Evolutionary conservation across 2,329 filamentous ascomycete species (phyloP), one percentile per base, ranked within the genome.

Genomic region (Podosphaera xanthii): DNA sequence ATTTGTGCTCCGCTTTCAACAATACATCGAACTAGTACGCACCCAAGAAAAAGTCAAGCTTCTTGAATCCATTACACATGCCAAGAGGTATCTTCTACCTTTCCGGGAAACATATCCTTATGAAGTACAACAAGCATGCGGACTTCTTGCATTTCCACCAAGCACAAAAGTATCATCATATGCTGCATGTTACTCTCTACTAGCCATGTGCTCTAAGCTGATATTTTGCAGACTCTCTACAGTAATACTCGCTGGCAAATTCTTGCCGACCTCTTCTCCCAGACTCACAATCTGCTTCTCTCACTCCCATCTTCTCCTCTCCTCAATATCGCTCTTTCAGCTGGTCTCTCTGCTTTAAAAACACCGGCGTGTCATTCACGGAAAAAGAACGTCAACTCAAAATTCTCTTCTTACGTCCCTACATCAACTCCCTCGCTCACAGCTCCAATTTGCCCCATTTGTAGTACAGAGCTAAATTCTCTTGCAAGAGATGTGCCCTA

Each of bases 341-440:
- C 90, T 0, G 92, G 92, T 6, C 79, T 98, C 8, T 96, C 90
- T 0, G 90, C 92, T 0, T 82, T 98, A 64, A 98, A 98, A 71
- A 97, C 92, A 0, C 92, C 92, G 0, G 83, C 88, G 14, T 98
- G 92, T 69, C 90, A 97, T 72, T 85, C 84, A 1, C 62, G 63
- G 2, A 63, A 67, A 36, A 58, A 55, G 22, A 35, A 48, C 22
- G 38, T 8, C 35, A 59, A 42, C 57, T 9, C 62, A 8, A 62
- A 61, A 9, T 61, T 61, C 34, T 60, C 60, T 2, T 64, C 68
- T 57, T 66, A 66, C 6, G 65, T 65, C 30, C 64, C 66, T 33
- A 67, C 64, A 57, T 68, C 70, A 57, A 65, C 66, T 0, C 65
- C 66, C 14, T 66, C 64, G 10, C 62, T 67, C 67, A 69, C 63